phyloP scores from a whole-genome alignment of 2,329 filamentous ascomycete genomes.

The Exophiala aquamarina region DNA sequence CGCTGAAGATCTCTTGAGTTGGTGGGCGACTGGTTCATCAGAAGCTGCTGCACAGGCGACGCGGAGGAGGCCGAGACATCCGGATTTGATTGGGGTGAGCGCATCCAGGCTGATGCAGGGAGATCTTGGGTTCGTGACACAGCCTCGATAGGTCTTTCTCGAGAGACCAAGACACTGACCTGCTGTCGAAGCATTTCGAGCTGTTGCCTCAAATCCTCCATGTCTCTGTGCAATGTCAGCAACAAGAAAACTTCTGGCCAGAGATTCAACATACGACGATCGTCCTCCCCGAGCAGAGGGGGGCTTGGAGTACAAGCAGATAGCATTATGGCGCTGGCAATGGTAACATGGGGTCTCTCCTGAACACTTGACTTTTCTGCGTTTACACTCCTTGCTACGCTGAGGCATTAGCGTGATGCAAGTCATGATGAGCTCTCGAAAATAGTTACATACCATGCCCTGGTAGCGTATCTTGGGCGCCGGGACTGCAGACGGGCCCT shows the following conservation, averaged over 20 bases:
- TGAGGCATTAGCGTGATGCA: not conserved
- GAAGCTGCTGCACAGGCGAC: not conserved
- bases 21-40: not conserved
- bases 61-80: not conserved
- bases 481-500: not conserved
- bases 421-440: not conserved
- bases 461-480: conserved; percentile 9
- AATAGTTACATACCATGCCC: conserved; percentile 10
- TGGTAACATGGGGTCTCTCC: conserved; percentile 16
- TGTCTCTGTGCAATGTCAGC: conserved; percentile 4
- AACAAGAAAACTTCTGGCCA: not conserved
- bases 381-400: conserved; percentile 14
- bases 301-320: conserved; percentile 10
- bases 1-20: not conserved
- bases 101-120: not conserved
- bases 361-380: conserved; percentile 17
- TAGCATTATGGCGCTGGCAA: conserved; percentile 10
- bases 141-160: conserved; percentile 2
- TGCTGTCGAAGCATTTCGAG: conserved; percentile 10
- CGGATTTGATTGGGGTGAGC: conserved; percentile 3
- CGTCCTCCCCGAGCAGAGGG: not conserved
- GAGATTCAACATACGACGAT: conserved; percentile 5
- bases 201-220: conserved; percentile 7
- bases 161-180: conserved; percentile 6
- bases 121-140: not conserved